A percentile compares a stretch with the other conserved stretches of the same genome.
Evolutionary conservation across 2,329 filamentous ascomycete genomes (phyloP).

Genomic region (Zymoseptoria pseudotritici): DNA sequence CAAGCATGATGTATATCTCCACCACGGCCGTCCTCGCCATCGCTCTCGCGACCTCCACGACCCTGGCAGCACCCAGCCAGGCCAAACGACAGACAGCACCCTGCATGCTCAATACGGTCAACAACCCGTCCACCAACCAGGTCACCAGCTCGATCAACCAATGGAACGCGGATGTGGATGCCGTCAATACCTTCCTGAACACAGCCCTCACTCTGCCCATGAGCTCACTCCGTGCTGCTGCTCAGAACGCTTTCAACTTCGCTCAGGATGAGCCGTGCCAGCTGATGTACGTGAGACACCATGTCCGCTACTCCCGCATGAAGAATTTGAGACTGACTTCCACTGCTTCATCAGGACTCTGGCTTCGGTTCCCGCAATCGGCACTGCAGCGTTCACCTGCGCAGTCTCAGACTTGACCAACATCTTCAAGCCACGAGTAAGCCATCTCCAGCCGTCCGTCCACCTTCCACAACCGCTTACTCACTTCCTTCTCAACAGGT

Average conservation of each 20-base stretch:
- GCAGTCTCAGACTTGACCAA: constrained; percentile 7
- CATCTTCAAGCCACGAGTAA: constrained; percentile 6
- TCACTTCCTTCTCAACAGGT: constrained; percentile 4
- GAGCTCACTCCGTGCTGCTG: constrained; percentile 45
- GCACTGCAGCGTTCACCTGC: constrained; percentile 10
- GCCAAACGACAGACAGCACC: background rate
- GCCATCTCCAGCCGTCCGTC: background rate
- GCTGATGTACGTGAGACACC: constrained; percentile 1
- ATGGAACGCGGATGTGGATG: constrained; percentile 41
- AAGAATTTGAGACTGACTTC: background rate
- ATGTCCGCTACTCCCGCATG: too few relatives aligned
- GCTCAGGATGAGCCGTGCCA: constrained; percentile 19
- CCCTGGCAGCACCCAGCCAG: background rate
- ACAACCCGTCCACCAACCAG: constrained; percentile 4
- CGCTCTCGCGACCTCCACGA: constrained; percentile 1
- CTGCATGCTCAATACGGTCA: constrained; percentile 12
- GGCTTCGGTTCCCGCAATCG: constrained; percentile 1
- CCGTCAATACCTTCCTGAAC: constrained; percentile 48
- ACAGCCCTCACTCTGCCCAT: constrained; percentile 47
- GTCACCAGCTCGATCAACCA: constrained; percentile 11
- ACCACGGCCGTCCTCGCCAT: constrained; percentile 1
- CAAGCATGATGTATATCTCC: background rate
- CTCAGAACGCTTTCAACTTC: constrained; percentile 4
- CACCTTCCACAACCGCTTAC: background rate
- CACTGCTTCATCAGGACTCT: background rate